Conservation (phyloP, 2,329 filamentous ascomycete species). For the Beauveria asiatica region DNA sequence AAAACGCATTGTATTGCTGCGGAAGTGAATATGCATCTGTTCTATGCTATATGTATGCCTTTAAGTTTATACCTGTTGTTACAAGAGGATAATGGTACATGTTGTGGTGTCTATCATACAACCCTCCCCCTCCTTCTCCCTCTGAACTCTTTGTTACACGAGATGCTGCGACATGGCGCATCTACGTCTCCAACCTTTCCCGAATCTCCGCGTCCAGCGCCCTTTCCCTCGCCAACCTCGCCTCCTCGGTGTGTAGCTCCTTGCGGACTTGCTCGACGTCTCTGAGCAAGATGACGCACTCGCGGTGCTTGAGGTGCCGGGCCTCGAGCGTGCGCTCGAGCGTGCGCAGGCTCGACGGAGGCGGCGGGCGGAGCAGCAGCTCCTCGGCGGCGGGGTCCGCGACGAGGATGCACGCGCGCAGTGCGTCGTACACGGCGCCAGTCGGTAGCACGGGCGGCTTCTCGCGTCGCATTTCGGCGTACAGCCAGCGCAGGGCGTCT, state of each 20-base stretch:
- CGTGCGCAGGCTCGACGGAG: background rate
- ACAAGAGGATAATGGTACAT: constrained; percentile 4
- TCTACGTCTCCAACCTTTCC: background rate
- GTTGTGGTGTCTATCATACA: background rate
- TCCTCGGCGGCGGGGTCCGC: constrained; percentile 43
- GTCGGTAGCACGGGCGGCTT: constrained; percentile 36
- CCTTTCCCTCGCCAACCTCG: background rate
- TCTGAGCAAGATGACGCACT: constrained; percentile 24
- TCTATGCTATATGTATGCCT: constrained; percentile 3
- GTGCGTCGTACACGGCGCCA: constrained; percentile 34
- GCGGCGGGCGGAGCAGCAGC: constrained; percentile 17
- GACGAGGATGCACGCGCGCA: constrained; percentile 47
- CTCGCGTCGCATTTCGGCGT: constrained; percentile 53
- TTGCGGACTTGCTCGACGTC: constrained; percentile 21
- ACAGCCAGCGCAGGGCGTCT: constrained; percentile 41
- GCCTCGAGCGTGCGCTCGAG: constrained; percentile 14
- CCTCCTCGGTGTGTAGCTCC: background rate
- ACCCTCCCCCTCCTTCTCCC: background rate
- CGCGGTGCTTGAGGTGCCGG: constrained; percentile 21
- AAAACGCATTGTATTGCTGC: background rate
- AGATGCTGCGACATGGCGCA: background rate
- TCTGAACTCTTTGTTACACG: background rate
- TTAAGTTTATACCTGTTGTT: background rate
- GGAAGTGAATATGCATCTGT: background rate
- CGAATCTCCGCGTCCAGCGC: constrained; percentile 6